Evolutionary conservation across 805 yeast species (phyloP).

Genomic region (Diddensiella transvaalensis): DNA sequence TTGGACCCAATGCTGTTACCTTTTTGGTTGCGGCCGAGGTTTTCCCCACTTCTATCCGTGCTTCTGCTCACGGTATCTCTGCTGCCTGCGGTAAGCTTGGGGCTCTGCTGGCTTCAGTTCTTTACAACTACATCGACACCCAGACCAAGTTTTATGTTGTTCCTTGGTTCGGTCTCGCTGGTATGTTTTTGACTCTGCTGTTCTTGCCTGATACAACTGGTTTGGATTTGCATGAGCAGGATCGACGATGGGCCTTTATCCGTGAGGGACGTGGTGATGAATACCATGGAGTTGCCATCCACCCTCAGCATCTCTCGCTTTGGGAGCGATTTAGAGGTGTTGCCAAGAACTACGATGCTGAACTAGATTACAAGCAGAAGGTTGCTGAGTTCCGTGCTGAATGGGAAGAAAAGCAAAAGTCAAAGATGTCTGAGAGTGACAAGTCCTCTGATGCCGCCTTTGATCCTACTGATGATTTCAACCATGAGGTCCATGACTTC

Average conservation of each 20-base stretch:
- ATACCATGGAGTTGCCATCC: slow-evolving; percentile 39
- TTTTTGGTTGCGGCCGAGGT: slow-evolving; percentile 62
- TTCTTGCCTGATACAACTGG: slow-evolving; percentile 39
- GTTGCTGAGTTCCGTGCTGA: slow-evolving; percentile 36
- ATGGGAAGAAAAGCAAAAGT: slow-evolving; percentile 35
- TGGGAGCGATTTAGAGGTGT: slow-evolving; percentile 36
- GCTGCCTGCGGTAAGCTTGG: slow-evolving; percentile 66
- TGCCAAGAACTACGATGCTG: slow-evolving; percentile 36
- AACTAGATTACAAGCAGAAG: slow-evolving; percentile 37
- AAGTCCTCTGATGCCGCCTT: slow-evolving; percentile 17
- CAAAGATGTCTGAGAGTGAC: slow-evolving; percentile 26
- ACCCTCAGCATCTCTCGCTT: slow-evolving; percentile 34
- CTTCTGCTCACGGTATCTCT: slow-evolving; percentile 63
- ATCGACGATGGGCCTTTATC: slow-evolving; percentile 36
- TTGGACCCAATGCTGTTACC: slow-evolving; percentile 64
- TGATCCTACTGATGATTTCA: slow-evolving; percentile 27
- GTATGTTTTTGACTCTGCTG: slow-evolving; percentile 33
- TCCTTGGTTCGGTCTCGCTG: slow-evolving; percentile 39
- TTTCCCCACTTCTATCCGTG: slow-evolving; percentile 63
- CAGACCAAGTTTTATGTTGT: slow-evolving; percentile 37
- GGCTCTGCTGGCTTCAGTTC: slow-evolving; percentile 52
- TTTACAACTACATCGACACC: slow-evolving; percentile 35
- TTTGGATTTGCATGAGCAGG: slow-evolving; percentile 37
- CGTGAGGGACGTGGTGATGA: slow-evolving; percentile 35
- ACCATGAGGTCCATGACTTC: slow-evolving; percentile 34